Evolutionary conservation across 441 rosid species (phyloP), one percentile per base, ranked within the genome.

Genomic region (Francoa sonchifolia): DNA sequence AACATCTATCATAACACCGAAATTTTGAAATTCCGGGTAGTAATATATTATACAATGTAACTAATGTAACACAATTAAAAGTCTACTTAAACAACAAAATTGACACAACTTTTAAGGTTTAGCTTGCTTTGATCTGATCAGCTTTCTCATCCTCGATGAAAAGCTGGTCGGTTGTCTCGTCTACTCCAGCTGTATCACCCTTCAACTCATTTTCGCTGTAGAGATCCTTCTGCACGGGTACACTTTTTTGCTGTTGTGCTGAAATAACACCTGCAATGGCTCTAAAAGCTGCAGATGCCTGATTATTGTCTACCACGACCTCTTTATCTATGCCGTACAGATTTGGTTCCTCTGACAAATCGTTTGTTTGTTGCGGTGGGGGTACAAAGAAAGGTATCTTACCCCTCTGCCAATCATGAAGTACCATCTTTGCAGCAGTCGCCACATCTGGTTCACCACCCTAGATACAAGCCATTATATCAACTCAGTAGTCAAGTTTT

Each of bases 401-500:
- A 16, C 98, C 96, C 47, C 98, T 78, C 66, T 90, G 98, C 98
- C 98, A 82, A 67, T 90, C 98, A 39, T 82, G 96, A 34, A 90
- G 96, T 36, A 85, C 59, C 96, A 85, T 90, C 77, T 86, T 90
- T 1, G 95, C 95, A 8, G 72, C 94, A 8, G 98, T 82, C 50
- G 52, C 71, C 49, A 72, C 46, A 54, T 88, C 94, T 26, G 90
- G 95, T 63, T 88, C 97, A 18, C 95, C 97, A 29, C 94, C 97
- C 95, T 83, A 62, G 2, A 56, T 11, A 27, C 1, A 53, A 33
- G 14, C 31, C 49, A 43, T 17, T 17, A 21, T 10, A 46, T 6
- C 19, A 12, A 11, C 21, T 36, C 18, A 11, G n/a, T n/a, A n/a
- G n/a, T n/a, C n/a, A n/a, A n/a, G n/a, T n/a, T n/a, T n/a, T n/a